Percentiles rank a stretch among this genome's conserved stretches.
These are phyloP conservation scores for Acanthamoeba castellanii DNA, from an alignment of 208 protist genomes.

Conservation along the genomic window DNA sequence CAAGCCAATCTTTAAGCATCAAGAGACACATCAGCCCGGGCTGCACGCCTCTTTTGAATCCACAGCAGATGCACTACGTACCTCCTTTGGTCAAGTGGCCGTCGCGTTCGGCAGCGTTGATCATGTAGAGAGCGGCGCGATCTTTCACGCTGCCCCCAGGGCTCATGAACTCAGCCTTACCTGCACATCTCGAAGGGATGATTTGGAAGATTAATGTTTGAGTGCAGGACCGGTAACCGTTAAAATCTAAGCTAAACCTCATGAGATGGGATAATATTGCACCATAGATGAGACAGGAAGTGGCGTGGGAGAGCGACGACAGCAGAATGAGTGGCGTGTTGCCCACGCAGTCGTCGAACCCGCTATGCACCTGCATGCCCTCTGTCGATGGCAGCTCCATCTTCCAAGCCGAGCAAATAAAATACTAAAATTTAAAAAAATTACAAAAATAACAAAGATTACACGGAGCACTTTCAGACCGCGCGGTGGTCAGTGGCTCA, in stretches of 20 bases:
- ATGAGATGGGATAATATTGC: not conserved
- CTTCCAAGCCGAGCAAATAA: not conserved
- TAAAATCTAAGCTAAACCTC: not conserved
- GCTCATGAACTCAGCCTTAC: slow-evolving; percentile 83
- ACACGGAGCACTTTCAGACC: no score
- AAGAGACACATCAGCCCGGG: not conserved
- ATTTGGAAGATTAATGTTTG: not conserved
- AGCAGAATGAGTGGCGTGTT: slow-evolving; percentile 85
- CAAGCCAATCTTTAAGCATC: slow-evolving; percentile 73
- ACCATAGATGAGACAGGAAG: slow-evolving; percentile 77
- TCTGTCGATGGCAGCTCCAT: not conserved
- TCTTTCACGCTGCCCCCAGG: slow-evolving; percentile 81
- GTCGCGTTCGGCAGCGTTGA: slow-evolving; percentile 62
- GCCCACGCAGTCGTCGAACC: slow-evolving; percentile 76
- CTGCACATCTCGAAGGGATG: not conserved
- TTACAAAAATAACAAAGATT: not conserved
- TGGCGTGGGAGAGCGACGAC: slow-evolving; percentile 65
- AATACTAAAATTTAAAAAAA: not conserved
- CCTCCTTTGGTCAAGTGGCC: slow-evolving; percentile 70
- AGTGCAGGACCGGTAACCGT: not conserved
- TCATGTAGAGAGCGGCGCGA: slow-evolving; percentile 75
- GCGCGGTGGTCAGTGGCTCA: no score
- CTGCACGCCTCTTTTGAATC: not conserved
- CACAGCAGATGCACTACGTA: not conserved
- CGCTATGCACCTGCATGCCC: not conserved